These are phyloP conservation scores for Clavispora asparagi DNA, from an alignment of 805 yeast species.

Conservation along the genomic window DNA sequence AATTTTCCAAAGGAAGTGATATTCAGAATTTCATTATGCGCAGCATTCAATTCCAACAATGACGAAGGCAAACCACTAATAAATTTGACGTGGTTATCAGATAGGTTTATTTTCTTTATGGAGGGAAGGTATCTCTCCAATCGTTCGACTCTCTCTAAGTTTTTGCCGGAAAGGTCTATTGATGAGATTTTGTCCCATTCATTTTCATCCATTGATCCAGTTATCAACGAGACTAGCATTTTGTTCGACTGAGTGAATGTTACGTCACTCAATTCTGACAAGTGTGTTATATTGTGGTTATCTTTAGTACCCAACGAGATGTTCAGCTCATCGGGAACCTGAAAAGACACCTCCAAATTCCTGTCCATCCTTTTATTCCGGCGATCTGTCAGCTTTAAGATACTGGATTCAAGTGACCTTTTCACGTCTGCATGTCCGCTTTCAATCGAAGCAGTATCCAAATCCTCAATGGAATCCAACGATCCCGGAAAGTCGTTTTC, in stretches of 20 bases:
- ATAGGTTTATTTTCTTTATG: conserved; percentile 33
- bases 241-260: conserved; percentile 46
- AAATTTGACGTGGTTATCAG: conserved; percentile 38
- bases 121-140: conserved; percentile 42
- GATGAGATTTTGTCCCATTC: conserved; percentile 40
- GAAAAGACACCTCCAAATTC: conserved; percentile 37
- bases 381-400: conserved; percentile 3
- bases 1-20: conserved; percentile 38
- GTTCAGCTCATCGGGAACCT: conserved; percentile 24
- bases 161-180: conserved; percentile 29
- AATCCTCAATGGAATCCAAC: conserved; percentile 37
- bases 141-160: conserved; percentile 39
- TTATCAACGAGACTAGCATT: conserved; percentile 41
- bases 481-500: conserved; percentile 21
- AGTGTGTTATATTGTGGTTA: conserved; percentile 33
- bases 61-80: conserved; percentile 42
- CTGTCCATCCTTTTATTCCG: conserved; percentile 8
- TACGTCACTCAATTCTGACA: conserved; percentile 38
- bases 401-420: conserved; percentile 3
- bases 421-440: not conserved
- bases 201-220: conserved; percentile 28
- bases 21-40: conserved; percentile 35
- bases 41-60: conserved; percentile 34
- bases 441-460: conserved; percentile 7
- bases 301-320: conserved; percentile 3